Evolutionary conservation across 768 basidiomycete species (phyloP), one percentile per base, ranked within the genome.

Genomic region (Tulasnella sp.): DNA sequence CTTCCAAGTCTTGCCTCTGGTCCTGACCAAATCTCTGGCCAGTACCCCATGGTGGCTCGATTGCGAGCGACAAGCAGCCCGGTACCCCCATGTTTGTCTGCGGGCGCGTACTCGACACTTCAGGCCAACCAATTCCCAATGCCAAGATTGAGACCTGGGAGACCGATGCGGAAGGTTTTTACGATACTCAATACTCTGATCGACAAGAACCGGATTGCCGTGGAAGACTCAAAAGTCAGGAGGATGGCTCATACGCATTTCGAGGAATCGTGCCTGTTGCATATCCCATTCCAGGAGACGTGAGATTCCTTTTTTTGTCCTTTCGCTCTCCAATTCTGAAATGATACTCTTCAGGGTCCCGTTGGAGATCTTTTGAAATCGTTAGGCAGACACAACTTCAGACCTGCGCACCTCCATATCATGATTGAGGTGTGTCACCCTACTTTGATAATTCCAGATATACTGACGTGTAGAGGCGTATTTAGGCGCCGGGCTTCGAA

Each of bases 91-190:
- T 96, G 87, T 93, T 87, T 78, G 91, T 95, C 71, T 87, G 93
- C 80, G 93, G 94, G 0, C 86, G 86, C 4, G 86, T 95, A 1
- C 80, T 88, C 38, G 86, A 89, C 79, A 89, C 88, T 0, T 83
- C 87, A 40, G 92, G 93, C 29, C 83, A 85, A 25, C 89, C 90
- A 2, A 86, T 95, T 72, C 82, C 89, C 6, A 85, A 85, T 72
- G 92, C 91, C 0, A 79, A 86, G 67, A 91, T 94, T 77, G 91
- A 93, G 74, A 93, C 92, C n/a, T 93, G 91, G 92, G 91, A 93
- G 82, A 89, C 92, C 11, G 93, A 94, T 79, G 85, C 85, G 0
- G 72, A 79, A 52, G 77, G 77, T 52, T 40, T 68, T 74, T 87
- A 86, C 77, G 85, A 86, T 40, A 84, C 83, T 0, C 84, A 93